A percentile compares a stretch with the other conserved stretches of the same genome.
These are phyloP conservation scores for Corchorus olitorius DNA, from an alignment of 345 rosid species.

Conservation along the genomic window DNA sequence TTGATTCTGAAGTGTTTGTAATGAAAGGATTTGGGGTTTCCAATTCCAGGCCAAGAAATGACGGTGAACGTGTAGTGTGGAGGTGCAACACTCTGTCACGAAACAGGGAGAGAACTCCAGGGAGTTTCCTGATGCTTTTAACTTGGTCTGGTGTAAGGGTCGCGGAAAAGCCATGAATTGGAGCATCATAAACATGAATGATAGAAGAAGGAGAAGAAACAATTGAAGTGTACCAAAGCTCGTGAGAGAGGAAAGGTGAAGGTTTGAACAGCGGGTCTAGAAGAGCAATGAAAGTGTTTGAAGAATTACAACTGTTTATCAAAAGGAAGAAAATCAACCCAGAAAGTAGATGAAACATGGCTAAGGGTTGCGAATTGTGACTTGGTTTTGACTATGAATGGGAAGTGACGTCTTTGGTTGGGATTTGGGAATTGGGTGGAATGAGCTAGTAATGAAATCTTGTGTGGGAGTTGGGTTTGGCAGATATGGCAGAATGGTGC, in stretches of 20 bases:
- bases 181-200: constrained; percentile 6
- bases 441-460: background rate
- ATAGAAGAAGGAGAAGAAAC: background rate
- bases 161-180: constrained; percentile 26
- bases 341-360: constrained; percentile 9
- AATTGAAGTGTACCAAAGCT: constrained; percentile 1
- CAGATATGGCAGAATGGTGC: background rate
- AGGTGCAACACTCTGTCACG: constrained; percentile 15
- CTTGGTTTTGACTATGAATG: background rate
- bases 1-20: background rate
- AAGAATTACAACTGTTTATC: background rate
- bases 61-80: constrained; percentile 32
- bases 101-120: constrained; percentile 13
- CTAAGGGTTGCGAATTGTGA: too few species aligned
- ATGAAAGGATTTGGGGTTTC: background rate
- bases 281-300: background rate
- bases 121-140: background rate
- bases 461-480: background rate
- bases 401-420: background rate
- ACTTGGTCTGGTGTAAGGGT: constrained; percentile 12
- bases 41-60: constrained; percentile 24
- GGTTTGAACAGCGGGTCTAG: constrained; percentile 10
- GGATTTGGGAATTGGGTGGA: background rate
- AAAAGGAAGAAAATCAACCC: background rate
- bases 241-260: constrained; percentile 10